Evolutionary conservation across 306 rosid genomes (phyloP).

Genomic region (Vigna unguiculata): DNA sequence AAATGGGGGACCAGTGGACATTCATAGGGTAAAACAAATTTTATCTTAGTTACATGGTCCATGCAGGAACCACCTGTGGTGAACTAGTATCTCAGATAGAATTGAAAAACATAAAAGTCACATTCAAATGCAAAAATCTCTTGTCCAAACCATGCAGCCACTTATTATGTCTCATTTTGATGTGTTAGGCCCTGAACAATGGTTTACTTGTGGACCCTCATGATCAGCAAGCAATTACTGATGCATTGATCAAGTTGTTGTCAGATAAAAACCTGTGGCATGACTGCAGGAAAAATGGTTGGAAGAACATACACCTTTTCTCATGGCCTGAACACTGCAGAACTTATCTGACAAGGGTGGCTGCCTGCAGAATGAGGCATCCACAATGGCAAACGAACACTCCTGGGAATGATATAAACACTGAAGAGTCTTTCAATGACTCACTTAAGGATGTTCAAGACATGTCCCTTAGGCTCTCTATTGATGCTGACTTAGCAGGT

Average conservation of each 20-base stretch:
- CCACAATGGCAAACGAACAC: slow-evolving; percentile 51
- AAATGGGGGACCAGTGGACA: slow-evolving; percentile 96
- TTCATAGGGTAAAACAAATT: slow-evolving; percentile 67
- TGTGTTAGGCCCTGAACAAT: slow-evolving; percentile 48
- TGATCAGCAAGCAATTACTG: slow-evolving; percentile 49
- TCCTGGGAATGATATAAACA: slow-evolving; percentile 33
- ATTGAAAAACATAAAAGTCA: slow-evolving; percentile 16
- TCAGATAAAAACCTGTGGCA: slow-evolving; percentile 52
- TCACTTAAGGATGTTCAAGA: slow-evolving; percentile 49
- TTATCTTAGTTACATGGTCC: slow-evolving; percentile 18
- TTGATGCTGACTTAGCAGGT: slow-evolving; percentile 46
- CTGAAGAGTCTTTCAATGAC: slow-evolving; percentile 43
- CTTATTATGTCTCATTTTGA: slow-evolving; percentile 20
- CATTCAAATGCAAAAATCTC: slow-evolving; percentile 10
- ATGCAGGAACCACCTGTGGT: slow-evolving; percentile 20
- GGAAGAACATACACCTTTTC: slow-evolving; percentile 54
- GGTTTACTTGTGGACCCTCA: slow-evolving; percentile 56
- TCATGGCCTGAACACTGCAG: slow-evolving; percentile 51
- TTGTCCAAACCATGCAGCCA: slow-evolving; percentile 23
- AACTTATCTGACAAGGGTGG: slow-evolving; percentile 48
- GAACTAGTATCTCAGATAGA: slow-evolving; percentile 29
- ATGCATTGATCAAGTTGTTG: slow-evolving; percentile 47
- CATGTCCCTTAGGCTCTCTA: slow-evolving; percentile 54
- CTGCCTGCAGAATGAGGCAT: slow-evolving; percentile 54
- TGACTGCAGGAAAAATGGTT: slow-evolving; percentile 49